Evolutionary conservation across 2,329 filamentous ascomycete genomes (phyloP), one percentile per base, ranked within the genome.

Genomic region (Zalaria sp.): DNA sequence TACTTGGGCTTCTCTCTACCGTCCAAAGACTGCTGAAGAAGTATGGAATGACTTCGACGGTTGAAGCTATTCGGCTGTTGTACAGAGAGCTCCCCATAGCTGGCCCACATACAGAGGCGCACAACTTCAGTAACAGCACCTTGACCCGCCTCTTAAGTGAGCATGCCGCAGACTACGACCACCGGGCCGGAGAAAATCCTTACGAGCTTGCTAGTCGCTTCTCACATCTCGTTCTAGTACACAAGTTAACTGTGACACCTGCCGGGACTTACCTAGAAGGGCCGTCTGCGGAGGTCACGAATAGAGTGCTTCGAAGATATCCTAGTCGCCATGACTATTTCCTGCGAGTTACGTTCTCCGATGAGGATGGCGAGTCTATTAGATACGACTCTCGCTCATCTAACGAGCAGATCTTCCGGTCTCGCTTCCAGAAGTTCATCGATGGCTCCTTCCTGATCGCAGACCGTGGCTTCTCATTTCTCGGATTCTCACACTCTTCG

Each of bases 401-500:
- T 1, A 61, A 72, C 4, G 65, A 73, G 0, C 35, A 48, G 0
- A 66, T 86, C 5, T 68, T 62, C 38, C 18, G 18, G 18, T 50
- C 56, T 0, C 73, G 79, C 0, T 88, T 87, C 57, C 72, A 72
- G 40, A 47, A 54, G 0, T 61, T 85, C 0, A 64, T 91, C 5
- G 56, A 63, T 2, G 52, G 66, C 0, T 78, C 77, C 0, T 73
- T 93, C 27, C 53, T 61, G 1, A 73, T 89, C 41, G 81, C 72
- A 3, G 81, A 77, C 0, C 66, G 77, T 8, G 53, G 58, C 1
- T 86, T 77, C 51, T 59, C 61, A 0, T 89, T 88, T 51, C 65
- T 89, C 0, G 83, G 83, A 0, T 89, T 87, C 57, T 87, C 82
- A 0, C 80, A 88, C 56, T 89, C 83, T 0, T 87, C 83, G 0